Conservation (phyloP, 345 rosid species). For the Excoecaria cochinchinensis region DNA sequence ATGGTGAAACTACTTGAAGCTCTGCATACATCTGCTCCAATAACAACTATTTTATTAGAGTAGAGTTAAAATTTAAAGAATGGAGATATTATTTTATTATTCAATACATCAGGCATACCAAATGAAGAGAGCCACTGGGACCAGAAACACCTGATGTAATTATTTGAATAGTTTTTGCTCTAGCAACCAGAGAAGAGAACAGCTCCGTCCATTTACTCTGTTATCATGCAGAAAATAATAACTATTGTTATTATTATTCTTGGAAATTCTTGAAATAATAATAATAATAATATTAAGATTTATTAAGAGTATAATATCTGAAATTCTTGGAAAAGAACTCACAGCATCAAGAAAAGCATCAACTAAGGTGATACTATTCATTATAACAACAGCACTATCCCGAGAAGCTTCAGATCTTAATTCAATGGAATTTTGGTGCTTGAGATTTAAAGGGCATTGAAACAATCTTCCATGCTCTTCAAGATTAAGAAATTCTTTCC, state of each 20-base stretch:
- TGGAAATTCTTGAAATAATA: too few relatives aligned
- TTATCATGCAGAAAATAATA: background rate
- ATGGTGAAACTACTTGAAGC: constrained; percentile 74
- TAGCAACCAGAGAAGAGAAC: constrained; percentile 85
- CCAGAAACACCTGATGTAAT: constrained; percentile 60
- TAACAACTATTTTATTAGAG: background rate
- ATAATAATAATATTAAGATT: too few relatives aligned
- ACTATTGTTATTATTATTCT: too few relatives aligned
- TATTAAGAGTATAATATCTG: too few relatives aligned
- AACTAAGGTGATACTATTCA: constrained; percentile 82
- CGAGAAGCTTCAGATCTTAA: constrained; percentile 70
- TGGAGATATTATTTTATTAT: too few relatives aligned
- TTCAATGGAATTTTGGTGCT: constrained; percentile 36
- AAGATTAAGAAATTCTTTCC: constrained; percentile 48
- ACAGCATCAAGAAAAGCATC: constrained; percentile 84
- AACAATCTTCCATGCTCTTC: constrained; percentile 68
- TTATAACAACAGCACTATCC: constrained; percentile 69
- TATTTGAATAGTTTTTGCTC: constrained; percentile 77
- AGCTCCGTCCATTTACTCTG: constrained; percentile 89
- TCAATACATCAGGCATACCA: background rate
- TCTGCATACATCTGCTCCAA: constrained; percentile 77
- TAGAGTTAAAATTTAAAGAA: too few relatives aligned
- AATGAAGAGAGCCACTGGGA: constrained; percentile 75
- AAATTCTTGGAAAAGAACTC: constrained; percentile 18
- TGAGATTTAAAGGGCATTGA: constrained; percentile 56